Percentiles rank a stretch among this genome's conserved stretches.
Conservation (phyloP, 805 yeast species). For the Teunomyces lycoperdinae region DNA sequence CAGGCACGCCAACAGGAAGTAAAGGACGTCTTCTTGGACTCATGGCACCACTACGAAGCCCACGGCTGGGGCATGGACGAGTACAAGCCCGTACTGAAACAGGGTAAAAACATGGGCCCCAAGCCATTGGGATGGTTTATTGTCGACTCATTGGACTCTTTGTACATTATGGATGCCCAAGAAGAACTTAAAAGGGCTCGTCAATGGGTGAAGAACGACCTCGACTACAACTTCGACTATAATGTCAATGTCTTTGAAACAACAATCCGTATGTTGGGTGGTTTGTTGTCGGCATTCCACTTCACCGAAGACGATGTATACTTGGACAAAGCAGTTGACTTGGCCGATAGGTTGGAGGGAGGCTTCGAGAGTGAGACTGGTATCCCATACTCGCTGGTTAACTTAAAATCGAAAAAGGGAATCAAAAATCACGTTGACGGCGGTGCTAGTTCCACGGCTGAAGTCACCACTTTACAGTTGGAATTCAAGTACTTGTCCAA, state of each 20-base stretch:
- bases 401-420: constrained; percentile 63
- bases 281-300: constrained; percentile 79
- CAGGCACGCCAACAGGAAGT: constrained; percentile 52
- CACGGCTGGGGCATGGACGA: constrained; percentile 86
- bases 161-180: constrained; percentile 69
- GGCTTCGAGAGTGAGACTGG: constrained; percentile 69
- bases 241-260: constrained; percentile 86
- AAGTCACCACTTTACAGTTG: constrained; percentile 80
- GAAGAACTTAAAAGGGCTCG: constrained; percentile 64
- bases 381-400: constrained; percentile 76
- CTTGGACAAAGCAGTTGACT: constrained; percentile 69
- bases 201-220: constrained; percentile 69
- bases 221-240: constrained; percentile 69
- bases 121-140: constrained; percentile 90
- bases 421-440: constrained; percentile 57
- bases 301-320: constrained; percentile 66
- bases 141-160: constrained; percentile 82
- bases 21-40: constrained; percentile 61
- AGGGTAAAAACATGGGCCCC: constrained; percentile 72
- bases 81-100: constrained; percentile 63
- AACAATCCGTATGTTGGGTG: constrained; percentile 93
- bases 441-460: constrained; percentile 88
- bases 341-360: constrained; percentile 70
- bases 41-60: constrained; percentile 73
- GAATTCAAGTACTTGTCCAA: constrained; percentile 81